Percentiles rank a stretch among this genome's conserved stretches.
Evolutionary conservation across 1,284 basidiomycete species (phyloP).

Genomic region (Porogramme epimiltina): DNA sequence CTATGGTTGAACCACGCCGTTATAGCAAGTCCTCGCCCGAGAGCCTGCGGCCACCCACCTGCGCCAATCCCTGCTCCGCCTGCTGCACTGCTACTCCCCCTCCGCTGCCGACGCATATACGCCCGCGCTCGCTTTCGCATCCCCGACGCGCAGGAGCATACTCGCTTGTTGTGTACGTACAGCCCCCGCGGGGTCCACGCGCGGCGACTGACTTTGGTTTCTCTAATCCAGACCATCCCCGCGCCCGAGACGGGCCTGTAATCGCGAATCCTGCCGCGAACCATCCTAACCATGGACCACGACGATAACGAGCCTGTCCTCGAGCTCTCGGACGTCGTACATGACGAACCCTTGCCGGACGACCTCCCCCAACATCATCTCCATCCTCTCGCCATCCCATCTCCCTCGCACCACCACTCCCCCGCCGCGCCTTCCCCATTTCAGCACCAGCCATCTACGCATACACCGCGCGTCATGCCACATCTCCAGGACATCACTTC

Average conservation of each 20-base stretch:
- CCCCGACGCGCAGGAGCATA: neutral
- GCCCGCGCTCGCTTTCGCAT: neutral
- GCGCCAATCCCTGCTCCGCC: neutral
- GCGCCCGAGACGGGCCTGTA: constrained; percentile 9
- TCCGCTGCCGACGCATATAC: neutral
- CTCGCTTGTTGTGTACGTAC: neutral
- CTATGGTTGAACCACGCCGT: constrained; percentile 22
- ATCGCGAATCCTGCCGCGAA: neutral
- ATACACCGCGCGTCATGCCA: constrained; percentile 8
- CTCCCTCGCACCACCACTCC: constrained; percentile 24
- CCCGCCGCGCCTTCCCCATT: constrained; percentile 34
- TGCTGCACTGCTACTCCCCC: neutral
- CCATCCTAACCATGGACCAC: constrained; percentile 50
- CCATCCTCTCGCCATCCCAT: constrained; percentile 17
- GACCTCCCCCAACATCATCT: constrained; percentile 40
- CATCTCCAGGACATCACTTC: constrained; percentile 5
- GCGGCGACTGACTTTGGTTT: constrained; percentile 12
- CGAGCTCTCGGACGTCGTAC: constrained; percentile 77
- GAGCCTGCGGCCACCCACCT: constrained; percentile 8
- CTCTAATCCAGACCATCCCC: constrained; percentile 1
- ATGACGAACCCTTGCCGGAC: constrained; percentile 60
- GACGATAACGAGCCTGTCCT: constrained; percentile 56
- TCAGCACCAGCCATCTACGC: constrained; percentile 27
- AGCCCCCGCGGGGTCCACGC: neutral
- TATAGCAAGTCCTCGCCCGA: constrained; percentile 22